Evolutionary conservation across 148 eudicot species (phyloP).

Genomic region (Cornus florida): DNA sequence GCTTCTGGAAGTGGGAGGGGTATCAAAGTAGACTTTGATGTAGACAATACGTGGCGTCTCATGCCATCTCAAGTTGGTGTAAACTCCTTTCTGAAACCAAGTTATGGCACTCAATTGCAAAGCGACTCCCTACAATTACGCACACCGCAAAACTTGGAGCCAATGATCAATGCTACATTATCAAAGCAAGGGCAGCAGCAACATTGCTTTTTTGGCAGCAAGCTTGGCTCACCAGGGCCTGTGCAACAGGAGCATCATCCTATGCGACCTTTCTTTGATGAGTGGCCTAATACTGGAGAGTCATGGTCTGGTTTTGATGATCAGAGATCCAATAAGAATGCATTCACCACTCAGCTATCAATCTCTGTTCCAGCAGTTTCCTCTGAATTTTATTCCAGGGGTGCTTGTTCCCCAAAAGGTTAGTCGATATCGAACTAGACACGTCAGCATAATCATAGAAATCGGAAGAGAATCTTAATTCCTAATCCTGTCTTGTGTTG

Average conservation of each 20-base stretch:
- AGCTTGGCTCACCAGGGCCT: slow-evolving; percentile 24
- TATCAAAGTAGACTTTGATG: slow-evolving; percentile 21
- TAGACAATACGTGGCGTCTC: slow-evolving; percentile 34
- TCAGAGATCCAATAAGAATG: slow-evolving; percentile 33
- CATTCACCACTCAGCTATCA: slow-evolving; percentile 47
- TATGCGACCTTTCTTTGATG: slow-evolving; percentile 46
- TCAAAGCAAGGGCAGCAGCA: slow-evolving; percentile 42
- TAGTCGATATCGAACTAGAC: not conserved
- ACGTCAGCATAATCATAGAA: not conserved
- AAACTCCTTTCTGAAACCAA: slow-evolving; percentile 23
- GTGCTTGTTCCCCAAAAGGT: slow-evolving; percentile 27
- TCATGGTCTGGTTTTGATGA: slow-evolving; percentile 40
- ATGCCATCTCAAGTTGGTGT: slow-evolving; percentile 30
- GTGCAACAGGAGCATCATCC: slow-evolving; percentile 40
- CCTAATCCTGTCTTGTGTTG: not conserved
- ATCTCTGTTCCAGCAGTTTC: slow-evolving; percentile 35
- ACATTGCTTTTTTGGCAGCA: slow-evolving; percentile 46
- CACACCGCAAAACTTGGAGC: slow-evolving; percentile 25
- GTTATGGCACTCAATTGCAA: slow-evolving; percentile 28
- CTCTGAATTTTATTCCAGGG: slow-evolving; percentile 32
- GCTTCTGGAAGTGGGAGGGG: slow-evolving; percentile 27
- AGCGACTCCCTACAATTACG: slow-evolving; percentile 21
- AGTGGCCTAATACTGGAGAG: slow-evolving; percentile 41
- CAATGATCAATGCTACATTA: slow-evolving; percentile 19
- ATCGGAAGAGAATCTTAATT: not conserved